Base-by-base conservation (phyloP, 768 basidiomycete genomes). In the Cyclocybe cylindracea region DNA sequence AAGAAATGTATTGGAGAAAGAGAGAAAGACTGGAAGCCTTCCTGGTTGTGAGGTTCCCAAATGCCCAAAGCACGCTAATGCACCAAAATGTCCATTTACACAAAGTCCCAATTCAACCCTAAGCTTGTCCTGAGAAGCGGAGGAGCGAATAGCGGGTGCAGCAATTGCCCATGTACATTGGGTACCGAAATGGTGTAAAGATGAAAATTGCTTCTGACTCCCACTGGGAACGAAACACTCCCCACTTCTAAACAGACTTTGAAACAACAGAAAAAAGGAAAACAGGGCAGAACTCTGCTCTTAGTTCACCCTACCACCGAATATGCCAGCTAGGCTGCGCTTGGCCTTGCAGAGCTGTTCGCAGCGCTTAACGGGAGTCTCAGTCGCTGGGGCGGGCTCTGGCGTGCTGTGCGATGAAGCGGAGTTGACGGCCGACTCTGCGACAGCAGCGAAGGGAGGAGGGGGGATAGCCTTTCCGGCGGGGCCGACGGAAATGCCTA, bases 401-500 rank as follows among this genome's bases (percentile, higher is more conserved):
- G 18, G n/a, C 7, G 50, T 10, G 37, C 13, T 18, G 11, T 52
- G 51, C 13, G 44, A 44, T 2, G n/a, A 33, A 4, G 51, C 37
- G 14, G 24, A 19, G 16, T 46, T 39, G 14, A n/a, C 37, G 7
- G 51, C 51, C 5, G 44, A 39, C 40, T 52, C 46, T 10, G 51
- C 51, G 38, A 52, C 44, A 34, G 51, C 44, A 9, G 44, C 37
- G 14, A 63, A 72, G 4, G 71, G 71, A 8, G 61, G 55, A 11
- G 53, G 14, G 1, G 69, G 71, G 16, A 72, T 65, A n/a, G 60
- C 54, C 37, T 61, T 62, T 1, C 73, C 73, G 32, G 73, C 67
- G 10, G 71, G 69, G 7, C 71, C 74, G 42, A 64, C 62, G 29
- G 74, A 71, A 40, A 83, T 54, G 3, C 70, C 64, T 48, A 87